A percentile compares a stretch with the other conserved stretches of the same genome.
Conservation (phyloP, 805 yeast species). For the Ogataea polymorpha region DNA sequence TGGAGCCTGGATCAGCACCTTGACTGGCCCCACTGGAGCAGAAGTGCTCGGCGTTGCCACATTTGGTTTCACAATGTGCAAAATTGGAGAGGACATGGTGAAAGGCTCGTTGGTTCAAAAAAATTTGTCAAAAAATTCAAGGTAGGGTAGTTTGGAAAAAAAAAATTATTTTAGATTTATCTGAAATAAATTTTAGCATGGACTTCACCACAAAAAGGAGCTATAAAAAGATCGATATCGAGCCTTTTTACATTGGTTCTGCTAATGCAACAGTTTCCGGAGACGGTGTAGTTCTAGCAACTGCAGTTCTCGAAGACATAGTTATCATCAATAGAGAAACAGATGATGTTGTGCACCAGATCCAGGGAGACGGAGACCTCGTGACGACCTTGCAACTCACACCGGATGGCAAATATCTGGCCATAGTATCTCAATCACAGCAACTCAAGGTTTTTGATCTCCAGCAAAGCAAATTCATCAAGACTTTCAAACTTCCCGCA, state of each 20-base stretch:
- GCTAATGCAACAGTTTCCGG: conserved; percentile 66
- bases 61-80: conserved; percentile 46
- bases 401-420: conserved; percentile 69
- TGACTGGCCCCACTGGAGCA: conserved; percentile 41
- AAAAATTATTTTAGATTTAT: conserved; percentile 6
- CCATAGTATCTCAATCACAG: conserved; percentile 79
- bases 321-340: conserved; percentile 62
- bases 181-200: conserved; percentile 9
- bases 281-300: conserved; percentile 65
- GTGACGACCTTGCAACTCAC: conserved; percentile 74
- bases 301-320: conserved; percentile 76
- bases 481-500: conserved; percentile 61
- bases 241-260: conserved; percentile 87
- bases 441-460: conserved; percentile 66
- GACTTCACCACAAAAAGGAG: conserved; percentile 26
- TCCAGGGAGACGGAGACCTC: conserved; percentile 83
- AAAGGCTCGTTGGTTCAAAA: conserved; percentile 8
- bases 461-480: conserved; percentile 39
- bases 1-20: conserved; percentile 59
- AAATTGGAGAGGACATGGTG: conserved; percentile 27
- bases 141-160: conserved; percentile 10
- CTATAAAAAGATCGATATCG: conserved; percentile 45
- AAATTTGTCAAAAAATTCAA: conserved; percentile 6
- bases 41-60: conserved; percentile 34
- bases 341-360: conserved; percentile 52